Percentiles rank a stretch among this genome's conserved stretches.
phyloP scores from a whole-genome alignment of 1,284 basidiomycete species.

The Malassezia vespertilionis region DNA sequence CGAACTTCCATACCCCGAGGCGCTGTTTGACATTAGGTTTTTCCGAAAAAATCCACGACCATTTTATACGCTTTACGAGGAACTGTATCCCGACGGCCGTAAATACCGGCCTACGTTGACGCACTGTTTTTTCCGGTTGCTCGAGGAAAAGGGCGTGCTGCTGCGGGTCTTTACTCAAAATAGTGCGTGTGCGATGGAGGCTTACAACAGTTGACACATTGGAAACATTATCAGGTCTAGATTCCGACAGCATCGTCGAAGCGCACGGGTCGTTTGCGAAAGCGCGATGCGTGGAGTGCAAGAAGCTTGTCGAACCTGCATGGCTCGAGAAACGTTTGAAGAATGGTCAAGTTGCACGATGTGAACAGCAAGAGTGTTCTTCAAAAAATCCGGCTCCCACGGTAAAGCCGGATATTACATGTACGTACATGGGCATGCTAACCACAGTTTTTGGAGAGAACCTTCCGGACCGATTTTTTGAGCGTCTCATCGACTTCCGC shows the following conservation, averaged over 20 bases:
- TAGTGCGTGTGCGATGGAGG: constrained; percentile 14
- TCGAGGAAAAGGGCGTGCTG: constrained; percentile 59
- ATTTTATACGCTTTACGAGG: constrained; percentile 54
- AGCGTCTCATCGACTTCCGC: constrained; percentile 48
- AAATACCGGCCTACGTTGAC: constrained; percentile 73
- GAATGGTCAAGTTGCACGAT: constrained; percentile 31
- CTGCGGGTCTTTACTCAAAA: constrained; percentile 68
- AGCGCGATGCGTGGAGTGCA: constrained; percentile 33
- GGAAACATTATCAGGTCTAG: constrained; percentile 72
- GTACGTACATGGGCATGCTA: constrained; percentile 11
- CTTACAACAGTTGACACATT: constrained; percentile 68
- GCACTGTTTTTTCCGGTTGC: constrained; percentile 76
- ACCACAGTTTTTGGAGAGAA: constrained; percentile 39
- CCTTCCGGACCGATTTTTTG: constrained; percentile 39
- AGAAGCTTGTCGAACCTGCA: constrained; percentile 19
- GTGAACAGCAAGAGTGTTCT: constrained; percentile 21
- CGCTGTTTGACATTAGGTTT: constrained; percentile 53
- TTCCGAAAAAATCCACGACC: constrained; percentile 48
- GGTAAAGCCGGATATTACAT: constrained; percentile 48
- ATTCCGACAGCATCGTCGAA: constrained; percentile 66
- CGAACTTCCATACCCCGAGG: constrained; percentile 54
- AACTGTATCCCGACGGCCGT: constrained; percentile 67
- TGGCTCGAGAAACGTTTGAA: constrained; percentile 34
- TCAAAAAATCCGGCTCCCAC: constrained; percentile 12
- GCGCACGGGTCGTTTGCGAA: constrained; percentile 66